phyloP scores from a whole-genome alignment of 2,329 filamentous ascomycete genomes.

The Botrytis sinoallii region DNA sequence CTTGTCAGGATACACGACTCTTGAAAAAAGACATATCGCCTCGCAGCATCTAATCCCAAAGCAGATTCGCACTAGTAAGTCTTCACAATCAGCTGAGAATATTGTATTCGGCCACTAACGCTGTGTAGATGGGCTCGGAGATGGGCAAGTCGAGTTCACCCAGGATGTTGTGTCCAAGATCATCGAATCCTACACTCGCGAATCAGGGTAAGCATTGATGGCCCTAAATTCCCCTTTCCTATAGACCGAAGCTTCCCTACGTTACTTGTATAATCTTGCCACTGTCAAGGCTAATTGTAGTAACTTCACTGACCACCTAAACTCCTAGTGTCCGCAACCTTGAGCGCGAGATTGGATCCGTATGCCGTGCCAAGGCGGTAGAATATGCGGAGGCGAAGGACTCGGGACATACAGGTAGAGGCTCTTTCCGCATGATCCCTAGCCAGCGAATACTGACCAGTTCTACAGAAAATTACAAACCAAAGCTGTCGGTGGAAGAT shows the following conservation, averaged over 20 bases:
- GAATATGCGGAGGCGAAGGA: slow-evolving; percentile 91
- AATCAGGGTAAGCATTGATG: slow-evolving; percentile 50
- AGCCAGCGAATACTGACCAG: slow-evolving; percentile 15
- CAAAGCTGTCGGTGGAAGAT: slow-evolving; percentile 71
- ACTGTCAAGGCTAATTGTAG: neutral
- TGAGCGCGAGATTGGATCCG: slow-evolving; percentile 90
- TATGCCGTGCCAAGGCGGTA: slow-evolving; percentile 93
- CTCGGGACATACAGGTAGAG: slow-evolving; percentile 47
- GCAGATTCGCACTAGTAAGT: slow-evolving; percentile 72
- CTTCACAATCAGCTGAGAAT: slow-evolving; percentile 14
- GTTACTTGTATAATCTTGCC: neutral
- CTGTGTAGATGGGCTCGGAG: slow-evolving; percentile 62
- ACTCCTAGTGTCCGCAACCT: slow-evolving; percentile 78
- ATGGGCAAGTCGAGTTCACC: slow-evolving; percentile 71
- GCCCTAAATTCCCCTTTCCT: neutral
- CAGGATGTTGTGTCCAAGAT: slow-evolving; percentile 90
- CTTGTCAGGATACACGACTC: slow-evolving; percentile 90
- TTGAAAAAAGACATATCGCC: slow-evolving; percentile 96
- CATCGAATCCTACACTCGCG: slow-evolving; percentile 93
- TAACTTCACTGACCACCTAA: slow-evolving; percentile 16
- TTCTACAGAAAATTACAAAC: slow-evolving; percentile 60
- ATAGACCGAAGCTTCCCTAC: neutral
- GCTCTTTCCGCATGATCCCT: neutral
- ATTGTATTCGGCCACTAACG: slow-evolving; percentile 26
- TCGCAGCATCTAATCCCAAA: slow-evolving; percentile 92